phyloP scores from a whole-genome alignment of 2,329 filamentous ascomycete species.

The Clonostachys rosea region DNA sequence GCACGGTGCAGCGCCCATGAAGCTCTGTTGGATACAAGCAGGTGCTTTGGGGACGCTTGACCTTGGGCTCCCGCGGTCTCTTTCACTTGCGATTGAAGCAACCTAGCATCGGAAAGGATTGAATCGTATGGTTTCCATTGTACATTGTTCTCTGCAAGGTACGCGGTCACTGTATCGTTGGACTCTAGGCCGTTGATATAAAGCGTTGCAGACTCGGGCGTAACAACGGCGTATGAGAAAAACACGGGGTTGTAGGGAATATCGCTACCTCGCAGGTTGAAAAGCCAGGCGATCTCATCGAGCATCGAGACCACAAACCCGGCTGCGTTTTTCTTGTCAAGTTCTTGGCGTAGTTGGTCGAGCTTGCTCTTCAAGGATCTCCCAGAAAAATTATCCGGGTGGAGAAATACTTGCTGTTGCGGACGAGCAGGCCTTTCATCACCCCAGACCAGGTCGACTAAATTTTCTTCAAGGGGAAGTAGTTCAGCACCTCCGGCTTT shows the following conservation, averaged over 20 bases:
- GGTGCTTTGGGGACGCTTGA: constrained; percentile 35
- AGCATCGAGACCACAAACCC: constrained; percentile 92
- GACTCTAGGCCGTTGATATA: constrained; percentile 84
- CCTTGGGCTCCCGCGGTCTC: not conserved
- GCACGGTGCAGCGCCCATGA: constrained; percentile 91
- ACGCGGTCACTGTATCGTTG: constrained; percentile 59
- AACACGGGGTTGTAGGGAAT: constrained; percentile 98
- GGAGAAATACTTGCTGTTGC: constrained; percentile 68
- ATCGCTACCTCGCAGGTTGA: constrained; percentile 90
- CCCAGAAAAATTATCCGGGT: constrained; percentile 70
- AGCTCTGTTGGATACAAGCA: constrained; percentile 79
- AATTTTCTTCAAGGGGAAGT: constrained; percentile 71
- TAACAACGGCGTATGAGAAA: constrained; percentile 92
- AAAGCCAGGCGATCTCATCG: constrained; percentile 97
- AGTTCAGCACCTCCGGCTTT: constrained; percentile 78
- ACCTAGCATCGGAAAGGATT: constrained; percentile 74
- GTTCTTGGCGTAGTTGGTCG: constrained; percentile 79
- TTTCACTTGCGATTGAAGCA: constrained; percentile 35
- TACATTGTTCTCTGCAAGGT: constrained; percentile 67
- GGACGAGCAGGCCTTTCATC: constrained; percentile 68
- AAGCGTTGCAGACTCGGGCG: constrained; percentile 68
- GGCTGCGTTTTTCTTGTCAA: constrained; percentile 82
- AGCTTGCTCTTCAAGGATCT: constrained; percentile 82
- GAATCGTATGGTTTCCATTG: constrained; percentile 74
- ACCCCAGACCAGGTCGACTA: constrained; percentile 91